Base-by-base conservation (phyloP, 2,329 filamentous ascomycete genomes). In the Fusarium illudens region DNA sequence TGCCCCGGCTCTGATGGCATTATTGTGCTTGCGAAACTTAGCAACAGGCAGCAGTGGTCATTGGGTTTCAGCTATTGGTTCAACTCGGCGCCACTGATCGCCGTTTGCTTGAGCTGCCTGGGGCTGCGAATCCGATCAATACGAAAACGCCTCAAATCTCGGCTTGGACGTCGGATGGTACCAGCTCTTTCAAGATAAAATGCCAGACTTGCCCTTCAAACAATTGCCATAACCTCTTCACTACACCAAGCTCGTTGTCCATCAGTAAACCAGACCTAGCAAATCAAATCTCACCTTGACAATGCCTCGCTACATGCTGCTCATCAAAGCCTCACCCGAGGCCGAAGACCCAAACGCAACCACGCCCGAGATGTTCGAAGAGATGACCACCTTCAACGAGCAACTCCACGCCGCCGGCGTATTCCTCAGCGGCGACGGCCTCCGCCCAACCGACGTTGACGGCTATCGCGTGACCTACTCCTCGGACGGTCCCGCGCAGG, bases 271-370 rank as follows among this genome's bases (percentile, higher is more conserved):
- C 46, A 20, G 17, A 19, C 0, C 4, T 10, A 15, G 12, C 27
- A 11, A 25, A 8, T 33, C 3, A 22, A n/a, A 4, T 10, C 1
- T 22, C 12, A 7, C 13, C 13, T 15, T n/a, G 2, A n/a, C 15
- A 39, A 77, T 77, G 75, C 73, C 72, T 65, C 68, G 67, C 25
- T 77, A 70, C 48, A 76, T 76, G 55, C 67, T 76, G 32, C 71
- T 76, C 56, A 71, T 77, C 71, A 75, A 75, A 50, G 70, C 75
- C 36, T 70, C 71, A 13, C 29, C 63, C 12, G 64, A 70, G 33
- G 59, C 74, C 33, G 75, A 77, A 50, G 11, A 50, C 5, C 58
- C 65, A 15, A 37, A 49, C n/a, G n/a, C 44, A n/a, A 20, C 48
- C 8, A 37, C 59, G 1, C 59, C 64, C 10, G 65, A 76, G 17